A percentile compares a stretch with the other conserved stretches of the same genome.
Evolutionary conservation across 768 basidiomycete species (phyloP).

Genomic region (Leccinum subtestaceum): DNA sequence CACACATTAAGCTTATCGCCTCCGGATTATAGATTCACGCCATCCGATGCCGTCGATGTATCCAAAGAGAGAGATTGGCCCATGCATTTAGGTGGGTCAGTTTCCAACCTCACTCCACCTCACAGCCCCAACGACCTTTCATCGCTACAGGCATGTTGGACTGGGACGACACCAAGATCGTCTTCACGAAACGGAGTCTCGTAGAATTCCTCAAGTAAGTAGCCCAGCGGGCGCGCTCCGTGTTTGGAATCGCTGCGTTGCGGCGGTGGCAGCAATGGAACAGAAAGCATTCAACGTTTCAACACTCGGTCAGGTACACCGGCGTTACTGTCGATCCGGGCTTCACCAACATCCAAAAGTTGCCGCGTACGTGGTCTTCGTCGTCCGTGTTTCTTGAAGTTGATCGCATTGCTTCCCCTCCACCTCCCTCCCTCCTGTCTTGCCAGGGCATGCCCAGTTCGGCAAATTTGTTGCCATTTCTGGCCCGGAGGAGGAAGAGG

Average conservation of each 20-base stretch:
- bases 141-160: conserved; percentile 63
- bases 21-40: conserved; percentile 49
- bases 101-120: not conserved
- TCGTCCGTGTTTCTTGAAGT: not conserved
- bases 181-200: conserved; percentile 75
- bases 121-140: not conserved
- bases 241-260: not conserved
- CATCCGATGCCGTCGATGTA: conserved; percentile 52
- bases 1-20: not conserved
- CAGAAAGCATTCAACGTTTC: conserved; percentile 19
- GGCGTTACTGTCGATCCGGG: conserved; percentile 77
- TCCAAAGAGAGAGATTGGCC: conserved; percentile 75
- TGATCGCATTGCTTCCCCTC: not conserved
- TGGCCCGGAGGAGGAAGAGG: conserved; percentile 28
- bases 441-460: conserved; percentile 66
- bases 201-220: conserved; percentile 75
- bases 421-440: not conserved
- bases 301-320: conserved; percentile 51
- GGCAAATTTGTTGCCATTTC: conserved; percentile 43
- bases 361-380: conserved; percentile 53
- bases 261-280: not conserved
- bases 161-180: conserved; percentile 73
- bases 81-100: conserved; percentile 52
- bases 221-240: conserved; percentile 3
- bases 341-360: conserved; percentile 68